phyloP scores from a whole-genome alignment of 441 rosid genomes.

The Pelargonium citronellum region DNA sequence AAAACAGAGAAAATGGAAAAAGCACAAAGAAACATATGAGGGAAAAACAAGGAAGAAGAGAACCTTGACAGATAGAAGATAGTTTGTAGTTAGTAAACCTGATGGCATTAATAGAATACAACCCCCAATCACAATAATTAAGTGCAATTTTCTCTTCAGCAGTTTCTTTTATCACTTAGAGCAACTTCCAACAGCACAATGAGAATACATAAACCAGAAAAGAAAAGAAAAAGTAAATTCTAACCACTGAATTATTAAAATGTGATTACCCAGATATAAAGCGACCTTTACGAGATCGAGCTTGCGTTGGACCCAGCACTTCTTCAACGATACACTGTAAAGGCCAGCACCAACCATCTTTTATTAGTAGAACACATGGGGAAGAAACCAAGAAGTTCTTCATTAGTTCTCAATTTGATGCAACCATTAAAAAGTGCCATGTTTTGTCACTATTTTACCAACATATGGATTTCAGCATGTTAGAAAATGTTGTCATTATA shows the following conservation, averaged over 20 bases:
- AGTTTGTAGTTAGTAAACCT: not conserved
- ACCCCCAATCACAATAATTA: not conserved
- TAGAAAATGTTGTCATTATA: too few relatives aligned
- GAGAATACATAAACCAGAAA: not conserved
- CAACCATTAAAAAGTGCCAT: too few relatives aligned
- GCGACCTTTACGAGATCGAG: constrained; percentile 90
- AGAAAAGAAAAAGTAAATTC: constrained; percentile 12
- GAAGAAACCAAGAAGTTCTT: too few relatives aligned
- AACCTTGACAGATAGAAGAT: not conserved
- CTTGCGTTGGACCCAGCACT: constrained; percentile 91
- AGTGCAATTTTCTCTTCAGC: too few relatives aligned
- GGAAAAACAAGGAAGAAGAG: not conserved
- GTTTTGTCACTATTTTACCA: too few relatives aligned
- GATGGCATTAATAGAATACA: not conserved
- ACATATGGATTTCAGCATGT: too few relatives aligned
- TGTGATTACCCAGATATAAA: constrained; percentile 87
- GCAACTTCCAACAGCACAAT: not conserved
- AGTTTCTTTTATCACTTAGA: not conserved
- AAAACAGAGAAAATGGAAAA: not conserved
- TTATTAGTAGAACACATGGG: too few relatives aligned
- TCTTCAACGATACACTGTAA: constrained; percentile 97
- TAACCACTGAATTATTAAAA: constrained; percentile 4
- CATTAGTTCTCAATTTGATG: too few relatives aligned
- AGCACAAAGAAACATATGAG: not conserved
- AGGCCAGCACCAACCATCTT: constrained; percentile 7